Base-by-base conservation (phyloP, 192 early-diverging fungal genomes). In the Backusella tuberculispora region DNA sequence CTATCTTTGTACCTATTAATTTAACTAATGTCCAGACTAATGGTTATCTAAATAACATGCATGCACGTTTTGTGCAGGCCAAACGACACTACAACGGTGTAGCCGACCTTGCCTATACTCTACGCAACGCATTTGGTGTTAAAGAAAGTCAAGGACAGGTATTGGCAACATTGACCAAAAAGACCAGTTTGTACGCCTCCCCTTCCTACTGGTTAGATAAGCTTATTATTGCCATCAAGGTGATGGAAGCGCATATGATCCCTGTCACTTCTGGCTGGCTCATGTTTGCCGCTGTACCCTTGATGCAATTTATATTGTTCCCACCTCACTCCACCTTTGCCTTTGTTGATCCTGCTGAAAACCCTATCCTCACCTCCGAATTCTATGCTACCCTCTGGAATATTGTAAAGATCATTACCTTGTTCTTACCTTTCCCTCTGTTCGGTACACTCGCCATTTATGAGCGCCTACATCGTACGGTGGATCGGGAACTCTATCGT, bases 31-130 rank as follows among this genome's bases (percentile, higher is more conserved):
- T 86, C 44, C 79, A 80, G 84, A 89, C 80, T n/a, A 63, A 53
- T 26, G 86, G 89, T 38, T 91, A 88, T 74, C 24, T 85, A 13
- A 77, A 75, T 43, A 84, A 83, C 71, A 73, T 93, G 71, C 60
- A 80, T 41, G 90, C 90, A 14, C 84, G 92, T 34, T 93, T 85
- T 79, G 80, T 85, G 15, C 92, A 93, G 78, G 92, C 90, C 42
- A 90, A 88, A 75, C 84, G 92, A 40, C 92, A 93, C 74, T 80
- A 91, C 69, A 92, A 90, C 82, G 92, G 92, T n/a, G 87, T 90
- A 41, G 84, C 91, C 19, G 92, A 93, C 82, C 83, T 87, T 4
- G 86, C 88, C 12, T 93, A 91, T 76, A 79, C 86, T 2, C 45
- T 93, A 29, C 71, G 76, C 37, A 75, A 73, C 21, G 75, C 79